Evolutionary conservation across 495 filamentous ascomycete genomes (phyloP), one percentile per base, ranked within the genome.

Genomic region (Penicillium riverlandense): DNA sequence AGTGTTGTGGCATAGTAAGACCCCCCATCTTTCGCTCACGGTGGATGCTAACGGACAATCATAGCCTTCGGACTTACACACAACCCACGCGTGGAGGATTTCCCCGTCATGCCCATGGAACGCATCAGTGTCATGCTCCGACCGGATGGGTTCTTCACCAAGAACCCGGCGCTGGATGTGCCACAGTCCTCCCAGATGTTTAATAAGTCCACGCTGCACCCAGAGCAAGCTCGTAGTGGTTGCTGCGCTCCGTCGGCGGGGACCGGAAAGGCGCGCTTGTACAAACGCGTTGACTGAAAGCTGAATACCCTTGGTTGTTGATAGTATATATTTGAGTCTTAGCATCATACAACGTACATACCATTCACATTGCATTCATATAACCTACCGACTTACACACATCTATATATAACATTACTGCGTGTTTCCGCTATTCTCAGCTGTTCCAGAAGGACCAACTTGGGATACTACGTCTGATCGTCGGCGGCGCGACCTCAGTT

Each of bases 131-230:
- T 53, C 59, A 77, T 57, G 78, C 80, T 89, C 43, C 80, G 83
- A 58, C 85, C 84, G 0, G 77, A 76, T 31, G 84, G 85, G 27
- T 88, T 88, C 70, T 90, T 88, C 61, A 77, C 79, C 27, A 72
- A 71, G 63, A 88, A 88, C 53, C 85, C 85, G 4, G 82, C 83
- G 11, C 44, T 88, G 29, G 85, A 90, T 65, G 85, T 90, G n/a
- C 76, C 83, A 16, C 75, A 62, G 30, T 70, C 67, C 3, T 44
- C 54, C 7, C 67, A 70, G 49, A 32, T 50, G 3, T 71, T 67
- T 42, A 71, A 71, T 48, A 61, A 65, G 37, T 71, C 67, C 7
- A 64, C 63, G 2, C 58, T 69, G 6, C 61, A 66, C 38, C 52
- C 54, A 29, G 38, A 47, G 9, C 27, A 33, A 28, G 13, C 48